phyloP scores from a whole-genome alignment of 2,329 filamentous ascomycete species.

The Aureobasidium vineae region DNA sequence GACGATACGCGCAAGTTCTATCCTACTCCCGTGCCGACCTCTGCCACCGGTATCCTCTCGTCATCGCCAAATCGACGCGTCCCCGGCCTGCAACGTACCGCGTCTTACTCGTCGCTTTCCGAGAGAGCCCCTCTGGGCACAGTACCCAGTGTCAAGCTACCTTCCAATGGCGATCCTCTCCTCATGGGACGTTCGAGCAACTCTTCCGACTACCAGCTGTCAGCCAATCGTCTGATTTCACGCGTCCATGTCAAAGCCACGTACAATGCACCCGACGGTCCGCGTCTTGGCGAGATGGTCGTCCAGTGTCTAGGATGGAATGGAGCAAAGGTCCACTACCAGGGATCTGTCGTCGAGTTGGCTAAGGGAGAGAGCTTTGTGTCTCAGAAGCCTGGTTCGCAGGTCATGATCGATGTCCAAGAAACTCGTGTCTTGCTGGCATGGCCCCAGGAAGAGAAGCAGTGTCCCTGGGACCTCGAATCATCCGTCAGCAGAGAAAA shows the following conservation, averaged over 20 bases:
- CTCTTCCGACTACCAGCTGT: conserved; percentile 92
- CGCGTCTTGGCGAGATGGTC: conserved; percentile 74
- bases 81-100: conserved; percentile 57
- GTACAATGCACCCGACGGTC: conserved; percentile 68
- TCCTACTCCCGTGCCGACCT: conserved; percentile 90
- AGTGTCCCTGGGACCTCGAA: conserved; percentile 19
- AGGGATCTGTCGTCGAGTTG: conserved; percentile 81
- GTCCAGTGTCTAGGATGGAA: conserved; percentile 96
- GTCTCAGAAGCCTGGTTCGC: conserved; percentile 80
- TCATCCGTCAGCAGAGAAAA: conserved; percentile 16
- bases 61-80: conserved; percentile 69
- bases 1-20: conserved; percentile 61
- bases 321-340: conserved; percentile 87
- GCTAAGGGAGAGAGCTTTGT: conserved; percentile 85
- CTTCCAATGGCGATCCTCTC: conserved; percentile 74
- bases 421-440: conserved; percentile 84
- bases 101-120: conserved; percentile 57
- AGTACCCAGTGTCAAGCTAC: conserved; percentile 78
- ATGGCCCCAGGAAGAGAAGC: conserved; percentile 62
- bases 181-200: conserved; percentile 92
- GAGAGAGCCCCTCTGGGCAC: conserved; percentile 81
- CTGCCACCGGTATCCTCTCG: conserved; percentile 85
- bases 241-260: conserved; percentile 87
- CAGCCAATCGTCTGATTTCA: conserved; percentile 87
- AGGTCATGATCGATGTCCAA: conserved; percentile 95